These are phyloP conservation scores for Gracilaria gracilis DNA, from an alignment of 23 red algal genomes.

Conservation along the genomic window DNA sequence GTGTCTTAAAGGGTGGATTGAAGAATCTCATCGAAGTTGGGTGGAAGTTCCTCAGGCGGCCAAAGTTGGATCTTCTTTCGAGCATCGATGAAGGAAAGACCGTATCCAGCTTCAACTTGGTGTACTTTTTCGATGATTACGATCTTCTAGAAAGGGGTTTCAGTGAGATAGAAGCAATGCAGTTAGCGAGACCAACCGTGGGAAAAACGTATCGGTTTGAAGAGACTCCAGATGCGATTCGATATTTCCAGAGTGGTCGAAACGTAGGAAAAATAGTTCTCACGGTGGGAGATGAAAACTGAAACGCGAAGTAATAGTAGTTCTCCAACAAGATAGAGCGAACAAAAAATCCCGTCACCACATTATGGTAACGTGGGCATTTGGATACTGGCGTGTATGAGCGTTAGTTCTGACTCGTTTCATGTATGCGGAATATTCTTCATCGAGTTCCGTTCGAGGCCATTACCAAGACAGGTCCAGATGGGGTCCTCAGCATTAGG, in stretches of 20 bases:
- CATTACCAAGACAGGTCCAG: neutral
- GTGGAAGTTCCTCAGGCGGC: constrained; percentile 32
- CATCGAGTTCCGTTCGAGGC: neutral
- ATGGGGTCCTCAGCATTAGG: neutral
- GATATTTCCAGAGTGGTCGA: constrained; percentile 45
- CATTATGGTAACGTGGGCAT: neutral
- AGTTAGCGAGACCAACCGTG: constrained; percentile 29
- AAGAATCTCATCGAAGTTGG: constrained; percentile 46
- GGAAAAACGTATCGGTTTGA: constrained; percentile 45
- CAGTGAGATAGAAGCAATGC: constrained; percentile 40
- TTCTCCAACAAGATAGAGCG: too few relatives aligned
- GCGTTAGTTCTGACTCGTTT: neutral
- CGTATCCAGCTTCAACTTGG: constrained; percentile 51
- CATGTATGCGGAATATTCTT: neutral
- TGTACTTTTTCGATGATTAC: constrained; percentile 9
- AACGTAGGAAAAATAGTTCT: constrained; percentile 58
- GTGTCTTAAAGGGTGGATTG: constrained; percentile 9
- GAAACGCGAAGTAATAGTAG: neutral
- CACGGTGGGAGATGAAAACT: constrained; percentile 9
- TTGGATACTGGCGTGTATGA: neutral
- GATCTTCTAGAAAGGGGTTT: constrained; percentile 27
- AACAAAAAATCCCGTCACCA: too few relatives aligned
- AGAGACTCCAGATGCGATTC: constrained; percentile 30
- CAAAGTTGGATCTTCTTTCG: constrained; percentile 36
- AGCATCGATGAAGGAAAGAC: constrained; percentile 53